A percentile compares a stretch with the other conserved stretches of the same genome.
Conservation (phyloP, 257 asterid species). For the Buddleja alternifolia region DNA sequence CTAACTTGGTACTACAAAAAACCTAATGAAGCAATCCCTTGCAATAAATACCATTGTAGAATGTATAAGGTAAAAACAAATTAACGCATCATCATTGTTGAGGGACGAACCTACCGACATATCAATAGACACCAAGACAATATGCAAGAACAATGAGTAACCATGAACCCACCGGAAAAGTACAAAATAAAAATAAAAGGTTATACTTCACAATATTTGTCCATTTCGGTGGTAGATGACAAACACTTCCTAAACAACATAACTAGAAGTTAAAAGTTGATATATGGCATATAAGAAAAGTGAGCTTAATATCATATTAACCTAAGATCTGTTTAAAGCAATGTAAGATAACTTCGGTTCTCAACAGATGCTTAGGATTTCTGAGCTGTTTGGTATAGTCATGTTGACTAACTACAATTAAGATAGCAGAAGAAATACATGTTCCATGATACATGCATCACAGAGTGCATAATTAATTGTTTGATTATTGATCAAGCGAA, state of each 20-base stretch:
- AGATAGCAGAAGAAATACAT: background rate
- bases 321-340: background rate
- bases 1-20: background rate
- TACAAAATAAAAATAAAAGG: too few relatives aligned
- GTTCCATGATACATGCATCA: background rate
- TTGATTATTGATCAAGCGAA: background rate
- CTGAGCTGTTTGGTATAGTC: background rate
- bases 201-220: background rate
- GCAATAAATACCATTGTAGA: background rate
- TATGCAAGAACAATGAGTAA: background rate
- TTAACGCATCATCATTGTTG: background rate
- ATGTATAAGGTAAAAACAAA: background rate
- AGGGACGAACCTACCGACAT: background rate
- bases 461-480: background rate
- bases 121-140: background rate
- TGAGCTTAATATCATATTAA: slow-evolving; percentile 1
- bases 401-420: background rate
- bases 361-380: background rate
- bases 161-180: too few relatives aligned
- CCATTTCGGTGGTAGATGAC: background rate
- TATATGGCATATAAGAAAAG: background rate
- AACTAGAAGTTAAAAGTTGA: background rate
- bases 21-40: slow-evolving; percentile 3
- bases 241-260: background rate
- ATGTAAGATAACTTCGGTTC: slow-evolving; percentile 2